These are phyloP conservation scores for Melastoma candidum DNA, from an alignment of 441 rosid genomes.

Conservation along the genomic window DNA sequence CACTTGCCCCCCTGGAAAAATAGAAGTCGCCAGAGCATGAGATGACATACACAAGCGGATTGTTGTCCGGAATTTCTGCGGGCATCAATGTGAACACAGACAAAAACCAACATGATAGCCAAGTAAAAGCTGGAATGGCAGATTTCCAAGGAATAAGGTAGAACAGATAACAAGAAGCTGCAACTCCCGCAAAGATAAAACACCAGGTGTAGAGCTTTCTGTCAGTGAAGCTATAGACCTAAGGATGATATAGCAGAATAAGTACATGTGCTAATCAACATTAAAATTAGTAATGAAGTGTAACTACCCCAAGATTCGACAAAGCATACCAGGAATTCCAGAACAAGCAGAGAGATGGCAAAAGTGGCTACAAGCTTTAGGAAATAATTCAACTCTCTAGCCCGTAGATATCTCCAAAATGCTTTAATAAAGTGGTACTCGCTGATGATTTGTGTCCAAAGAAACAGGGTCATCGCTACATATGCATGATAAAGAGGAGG, in stretches of 20 bases:
- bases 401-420: constrained; percentile 47
- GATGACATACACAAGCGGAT: constrained; percentile 66
- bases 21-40: constrained; percentile 8
- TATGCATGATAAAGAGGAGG: constrained; percentile 93
- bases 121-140: constrained; percentile 66
- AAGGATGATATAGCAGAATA: constrained; percentile 27
- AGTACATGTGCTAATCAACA: neutral
- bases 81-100: constrained; percentile 90
- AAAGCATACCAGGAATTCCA: constrained; percentile 72
- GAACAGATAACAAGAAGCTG: constrained; percentile 49
- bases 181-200: constrained; percentile 55
- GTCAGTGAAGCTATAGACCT: constrained; percentile 93
- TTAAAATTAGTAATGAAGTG: neutral
- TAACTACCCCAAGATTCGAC: constrained; percentile 7
- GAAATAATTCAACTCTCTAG: constrained; percentile 36
- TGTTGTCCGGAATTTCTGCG: constrained; percentile 94
- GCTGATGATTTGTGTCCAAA: constrained; percentile 71
- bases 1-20: neutral
- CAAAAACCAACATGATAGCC: constrained; percentile 65
- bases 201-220: constrained; percentile 90
- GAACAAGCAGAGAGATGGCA: constrained; percentile 46
- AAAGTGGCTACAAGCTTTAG: constrained; percentile 43
- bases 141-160: constrained; percentile 69
- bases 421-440: constrained; percentile 50
- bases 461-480: constrained; percentile 68